Evolutionary conservation across 1,284 basidiomycete genomes (phyloP).

Genomic region (Rhodotorula sp.): DNA sequence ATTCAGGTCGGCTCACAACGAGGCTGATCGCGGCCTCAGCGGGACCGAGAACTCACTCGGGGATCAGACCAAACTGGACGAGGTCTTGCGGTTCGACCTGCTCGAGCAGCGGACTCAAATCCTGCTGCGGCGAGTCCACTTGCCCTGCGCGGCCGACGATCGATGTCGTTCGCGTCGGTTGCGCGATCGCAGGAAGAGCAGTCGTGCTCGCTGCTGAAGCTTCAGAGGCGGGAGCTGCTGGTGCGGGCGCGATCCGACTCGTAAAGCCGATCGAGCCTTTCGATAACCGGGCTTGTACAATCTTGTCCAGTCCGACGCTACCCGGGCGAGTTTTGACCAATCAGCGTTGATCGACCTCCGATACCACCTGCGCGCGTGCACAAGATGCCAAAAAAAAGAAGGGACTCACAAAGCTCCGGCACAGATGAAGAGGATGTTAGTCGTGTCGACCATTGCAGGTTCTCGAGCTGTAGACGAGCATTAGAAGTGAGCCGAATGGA

Average conservation of each 20-base stretch:
- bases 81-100: slow-evolving; percentile 73
- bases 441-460: slow-evolving; percentile 59
- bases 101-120: slow-evolving; percentile 58
- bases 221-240: neutral
- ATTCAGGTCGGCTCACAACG: neutral
- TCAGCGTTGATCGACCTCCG: no score
- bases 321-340: slow-evolving; percentile 46
- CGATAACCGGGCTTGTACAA: slow-evolving; percentile 72
- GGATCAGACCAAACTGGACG: slow-evolving; percentile 86
- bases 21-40: neutral
- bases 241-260: slow-evolving; percentile 57
- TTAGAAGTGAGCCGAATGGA: neutral
- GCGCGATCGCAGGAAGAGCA: neutral
- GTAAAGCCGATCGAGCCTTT: slow-evolving; percentile 90
- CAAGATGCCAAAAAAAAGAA: no score
- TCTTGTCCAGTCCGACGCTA: slow-evolving; percentile 87
- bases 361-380: no score
- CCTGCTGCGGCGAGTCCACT: neutral
- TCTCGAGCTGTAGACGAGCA: slow-evolving; percentile 7
- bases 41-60: slow-evolving; percentile 57
- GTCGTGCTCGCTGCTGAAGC: neutral
- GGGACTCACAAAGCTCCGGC: slow-evolving; percentile 20
- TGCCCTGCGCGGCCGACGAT: no score
- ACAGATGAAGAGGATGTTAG: slow-evolving; percentile 84
- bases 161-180: neutral